phyloP scores from a whole-genome alignment of 495 filamentous ascomycete genomes.

The Podospora appendiculata region DNA sequence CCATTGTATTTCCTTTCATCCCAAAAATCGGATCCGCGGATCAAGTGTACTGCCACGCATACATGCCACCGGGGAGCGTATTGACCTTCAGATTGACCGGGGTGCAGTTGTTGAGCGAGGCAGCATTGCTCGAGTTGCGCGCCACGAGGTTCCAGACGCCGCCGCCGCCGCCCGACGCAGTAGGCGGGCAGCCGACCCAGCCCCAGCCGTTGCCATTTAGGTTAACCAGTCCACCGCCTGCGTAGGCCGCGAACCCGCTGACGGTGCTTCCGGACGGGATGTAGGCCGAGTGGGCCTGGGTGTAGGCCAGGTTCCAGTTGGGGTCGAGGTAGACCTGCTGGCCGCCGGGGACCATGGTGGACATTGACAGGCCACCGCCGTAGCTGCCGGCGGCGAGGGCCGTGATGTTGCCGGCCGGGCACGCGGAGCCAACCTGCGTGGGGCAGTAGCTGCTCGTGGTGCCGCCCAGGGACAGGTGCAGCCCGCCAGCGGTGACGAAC shows the following conservation, averaged over 20 bases:
- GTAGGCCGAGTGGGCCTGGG: slow-evolving; percentile 49
- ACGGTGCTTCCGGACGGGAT: slow-evolving; percentile 45
- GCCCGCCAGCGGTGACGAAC: slow-evolving; percentile 28
- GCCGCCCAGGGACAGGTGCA: slow-evolving; percentile 36
- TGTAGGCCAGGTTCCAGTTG: slow-evolving; percentile 51
- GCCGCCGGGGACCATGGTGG: slow-evolving; percentile 55
- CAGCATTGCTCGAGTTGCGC: slow-evolving; percentile 23
- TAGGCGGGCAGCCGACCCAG: slow-evolving; percentile 27
- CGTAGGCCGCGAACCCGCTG: slow-evolving; percentile 31
- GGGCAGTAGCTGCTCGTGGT: slow-evolving; percentile 27
- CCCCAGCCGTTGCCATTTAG: slow-evolving; percentile 26
- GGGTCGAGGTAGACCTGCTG: slow-evolving; percentile 54
- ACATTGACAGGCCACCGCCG: slow-evolving; percentile 13
- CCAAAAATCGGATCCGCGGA: too few species aligned
- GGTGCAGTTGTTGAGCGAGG: slow-evolving; percentile 11
- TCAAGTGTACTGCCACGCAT: slow-evolving; percentile 29
- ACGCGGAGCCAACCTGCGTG: slow-evolving; percentile 12
- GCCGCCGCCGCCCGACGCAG: slow-evolving; percentile 16
- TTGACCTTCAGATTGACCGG: slow-evolving; percentile 23
- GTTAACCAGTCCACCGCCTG: slow-evolving; percentile 26
- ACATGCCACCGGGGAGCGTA: slow-evolving; percentile 6
- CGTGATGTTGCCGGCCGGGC: slow-evolving; percentile 22
- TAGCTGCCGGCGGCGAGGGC: slow-evolving; percentile 9
- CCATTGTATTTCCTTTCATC: too few species aligned
- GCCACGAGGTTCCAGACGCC: slow-evolving; percentile 22